Evolutionary conservation across 2,329 filamentous ascomycete genomes (phyloP), one percentile per base, ranked within the genome.

Genomic region (Aspergillus sojae): DNA sequence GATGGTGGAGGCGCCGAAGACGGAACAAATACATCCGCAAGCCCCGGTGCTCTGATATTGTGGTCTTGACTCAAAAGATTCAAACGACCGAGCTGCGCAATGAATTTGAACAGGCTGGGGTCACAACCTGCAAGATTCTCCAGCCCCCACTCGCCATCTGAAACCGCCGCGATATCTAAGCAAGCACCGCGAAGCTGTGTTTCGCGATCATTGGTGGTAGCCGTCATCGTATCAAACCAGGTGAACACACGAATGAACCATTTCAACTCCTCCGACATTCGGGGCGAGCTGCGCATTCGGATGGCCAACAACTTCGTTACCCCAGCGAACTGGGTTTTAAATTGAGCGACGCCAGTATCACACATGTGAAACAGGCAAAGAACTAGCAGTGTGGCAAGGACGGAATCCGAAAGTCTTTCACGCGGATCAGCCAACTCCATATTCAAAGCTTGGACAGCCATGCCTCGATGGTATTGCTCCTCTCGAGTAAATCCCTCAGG

Each of bases 231-330:
- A 76, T 97, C 94, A 74, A 96, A 96, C 84, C 94, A 96, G 39
- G 92, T 95, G 74, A 97, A 97, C 70, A 97, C 88, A 48, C 92
- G 89, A 72, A 96, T 92, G 82, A 97, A 94, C 94, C 94, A 97
- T 14, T 79, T 81, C 23, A 79, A 72, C 34, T 89, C 88, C 63
- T 92, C 91, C 65, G 93, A 91, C 57, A 88, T 81, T 14, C 83
- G 83, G 53, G 86, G 77, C 72, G 88, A 72, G 75, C 84, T 79
- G 74, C 87, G 82, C 67, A 90, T 86, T 63, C 93, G 86, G 80
- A 97, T 87, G 4, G 89, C 87, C 12, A 97, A 85, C 36, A 98
- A 88, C 81, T 96, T 96, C 79, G 93, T 94, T 45, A 97, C 93
- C 0, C 94, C 94, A 0, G 93, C 93, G 72, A 97, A 93, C 75